A percentile compares a stretch with the other conserved stretches of the same genome.
Evolutionary conservation across 345 rosid genomes (phyloP).

Genomic region (Anastatica hierochuntica): DNA sequence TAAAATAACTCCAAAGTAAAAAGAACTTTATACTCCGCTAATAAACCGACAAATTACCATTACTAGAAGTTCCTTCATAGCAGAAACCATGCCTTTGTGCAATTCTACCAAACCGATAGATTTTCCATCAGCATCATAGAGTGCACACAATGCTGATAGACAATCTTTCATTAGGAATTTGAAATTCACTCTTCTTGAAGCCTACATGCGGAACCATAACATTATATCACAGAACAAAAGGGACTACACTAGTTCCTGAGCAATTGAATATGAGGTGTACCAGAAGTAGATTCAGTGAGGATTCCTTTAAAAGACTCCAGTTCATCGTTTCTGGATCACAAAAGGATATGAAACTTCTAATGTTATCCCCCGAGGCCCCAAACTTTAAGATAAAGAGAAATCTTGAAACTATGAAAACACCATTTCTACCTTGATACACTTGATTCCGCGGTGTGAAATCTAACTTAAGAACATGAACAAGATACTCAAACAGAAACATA

Average conservation of each 20-base stretch:
- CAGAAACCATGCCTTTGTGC: conserved; percentile 31
- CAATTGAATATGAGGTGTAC: conserved; percentile 25
- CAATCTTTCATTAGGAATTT: conserved; percentile 61
- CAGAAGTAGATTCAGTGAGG: conserved; percentile 62
- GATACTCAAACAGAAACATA: conserved; percentile 69
- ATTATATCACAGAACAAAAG: not conserved
- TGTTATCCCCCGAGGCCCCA: not conserved
- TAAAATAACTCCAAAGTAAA: not conserved
- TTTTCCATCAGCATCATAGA: conserved; percentile 27
- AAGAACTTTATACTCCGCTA: not conserved
- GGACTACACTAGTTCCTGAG: not conserved
- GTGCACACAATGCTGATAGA: conserved; percentile 40
- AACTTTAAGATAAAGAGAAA: not conserved
- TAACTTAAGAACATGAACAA: conserved; percentile 52
- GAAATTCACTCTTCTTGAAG: conserved; percentile 62
- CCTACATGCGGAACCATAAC: conserved; percentile 31
- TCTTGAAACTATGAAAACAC: not conserved
- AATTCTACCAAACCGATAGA: conserved; percentile 41
- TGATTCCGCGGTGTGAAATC: conserved; percentile 47
- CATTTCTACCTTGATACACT: conserved; percentile 38
- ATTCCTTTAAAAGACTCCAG: conserved; percentile 61
- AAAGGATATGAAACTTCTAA: conserved; percentile 1
- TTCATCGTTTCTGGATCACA: conserved; percentile 55
- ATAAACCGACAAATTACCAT: conserved; percentile 29
- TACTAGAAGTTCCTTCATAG: conserved; percentile 55